Percentiles rank a stretch among this genome's conserved stretches.
Conservation (phyloP, 1,284 basidiomycete species). For the Blastosporella zonata region DNA sequence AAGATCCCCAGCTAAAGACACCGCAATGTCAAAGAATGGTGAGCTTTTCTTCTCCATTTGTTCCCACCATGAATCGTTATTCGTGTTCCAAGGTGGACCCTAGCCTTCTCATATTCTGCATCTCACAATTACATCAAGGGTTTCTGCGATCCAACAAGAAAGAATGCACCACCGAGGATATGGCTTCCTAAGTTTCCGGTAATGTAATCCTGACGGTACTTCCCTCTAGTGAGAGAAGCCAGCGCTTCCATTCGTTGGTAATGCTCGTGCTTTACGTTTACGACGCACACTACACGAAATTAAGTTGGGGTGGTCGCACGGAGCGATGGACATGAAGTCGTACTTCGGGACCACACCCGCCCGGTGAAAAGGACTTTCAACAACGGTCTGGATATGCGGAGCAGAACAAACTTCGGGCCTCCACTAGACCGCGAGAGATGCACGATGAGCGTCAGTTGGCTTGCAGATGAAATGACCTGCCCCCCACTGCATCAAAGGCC, state of each 20-base stretch:
- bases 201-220: conserved; percentile 32
- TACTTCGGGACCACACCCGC: conserved; percentile 24
- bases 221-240: conserved; percentile 17
- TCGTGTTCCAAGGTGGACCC: conserved; percentile 24
- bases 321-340: not conserved
- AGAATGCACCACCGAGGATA: conserved; percentile 27
- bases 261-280: conserved; percentile 17
- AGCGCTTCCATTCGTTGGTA: conserved; percentile 27
- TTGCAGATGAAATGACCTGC: conserved; percentile 18
- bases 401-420: conserved; percentile 25
- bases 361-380: conserved; percentile 11
- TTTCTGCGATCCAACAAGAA: not conserved
- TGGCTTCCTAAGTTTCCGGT: conserved; percentile 28
- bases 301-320: not conserved
- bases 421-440: conserved; percentile 26
- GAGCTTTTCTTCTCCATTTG: conserved; percentile 18
- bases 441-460: conserved; percentile 26
- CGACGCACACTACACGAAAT: conserved; percentile 15
- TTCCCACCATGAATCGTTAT: conserved; percentile 21
- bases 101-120: conserved; percentile 32
- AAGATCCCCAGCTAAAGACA: conserved; percentile 25
- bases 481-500: conserved; percentile 22
- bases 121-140: not conserved
- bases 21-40: conserved; percentile 19
- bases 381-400: conserved; percentile 28